Percentiles rank a stretch among this genome's conserved stretches.
Conservation (phyloP, 2,329 filamentous ascomycete genomes). For the Cytospora schulzeri region DNA sequence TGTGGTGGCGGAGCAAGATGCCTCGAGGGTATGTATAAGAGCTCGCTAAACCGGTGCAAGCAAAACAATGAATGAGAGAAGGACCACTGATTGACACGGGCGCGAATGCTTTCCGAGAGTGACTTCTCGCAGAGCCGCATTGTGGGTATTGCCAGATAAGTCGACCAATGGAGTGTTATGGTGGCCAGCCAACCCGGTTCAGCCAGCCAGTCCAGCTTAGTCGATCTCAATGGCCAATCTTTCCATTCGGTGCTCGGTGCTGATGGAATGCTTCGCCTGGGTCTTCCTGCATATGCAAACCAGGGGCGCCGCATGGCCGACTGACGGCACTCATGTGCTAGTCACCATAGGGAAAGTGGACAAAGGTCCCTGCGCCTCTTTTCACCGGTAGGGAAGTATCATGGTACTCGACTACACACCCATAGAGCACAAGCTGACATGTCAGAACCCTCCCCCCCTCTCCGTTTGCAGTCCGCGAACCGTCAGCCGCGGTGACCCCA, state of each 20-base stretch:
- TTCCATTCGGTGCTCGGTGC: constrained; percentile 23
- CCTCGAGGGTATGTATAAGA: constrained; percentile 27
- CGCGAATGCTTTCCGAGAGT: constrained; percentile 7
- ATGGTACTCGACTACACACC: constrained; percentile 10
- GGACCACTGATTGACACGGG: constrained; percentile 1
- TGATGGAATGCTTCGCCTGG: constrained; percentile 23
- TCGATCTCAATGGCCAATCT: constrained; percentile 7
- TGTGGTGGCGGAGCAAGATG: constrained; percentile 24
- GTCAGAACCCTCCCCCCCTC: constrained; percentile 4
- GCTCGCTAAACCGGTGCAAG: constrained; percentile 16
- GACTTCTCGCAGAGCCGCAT: constrained; percentile 25
- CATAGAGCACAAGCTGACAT: constrained; percentile 20
- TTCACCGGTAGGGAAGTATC: constrained; percentile 8
- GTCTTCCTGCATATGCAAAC: constrained; percentile 14
- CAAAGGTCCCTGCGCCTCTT: constrained; percentile 24
- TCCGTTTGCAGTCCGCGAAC: constrained; percentile 12
- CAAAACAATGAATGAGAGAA: constrained; percentile 5
- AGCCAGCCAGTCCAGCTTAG: constrained; percentile 8
- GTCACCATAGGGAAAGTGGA: constrained; percentile 11
- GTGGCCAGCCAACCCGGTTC: background rate
- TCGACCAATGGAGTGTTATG: constrained; percentile 12
- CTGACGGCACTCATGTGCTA: constrained; percentile 12
- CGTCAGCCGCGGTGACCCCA: constrained; percentile 14
- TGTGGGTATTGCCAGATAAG: background rate
- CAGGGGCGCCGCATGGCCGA: background rate